Evolutionary conservation across 1,284 basidiomycete genomes (phyloP), one percentile per base, ranked within the genome.

Genomic region (Pascua guehoae): DNA sequence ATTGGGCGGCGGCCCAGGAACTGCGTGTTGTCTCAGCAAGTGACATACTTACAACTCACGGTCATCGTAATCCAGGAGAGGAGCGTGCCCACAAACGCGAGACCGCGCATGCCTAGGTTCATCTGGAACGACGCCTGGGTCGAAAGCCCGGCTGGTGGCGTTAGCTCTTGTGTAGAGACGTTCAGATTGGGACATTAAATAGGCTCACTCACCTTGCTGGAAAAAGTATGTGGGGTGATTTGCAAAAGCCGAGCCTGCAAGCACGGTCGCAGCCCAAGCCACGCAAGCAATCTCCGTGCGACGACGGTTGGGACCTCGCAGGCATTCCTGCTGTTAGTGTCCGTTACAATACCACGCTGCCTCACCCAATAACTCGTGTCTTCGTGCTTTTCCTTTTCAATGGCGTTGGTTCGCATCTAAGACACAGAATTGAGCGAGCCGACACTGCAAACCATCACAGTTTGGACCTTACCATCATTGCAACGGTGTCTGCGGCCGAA

Each of bases 1-100:
- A 81, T 64, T 1, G 71, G 67, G 16, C 80, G 75, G 36, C 80
- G 76, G 17, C 79, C 79, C 49, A 73, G 57, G 43, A 58, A 61
- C 14, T 32, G 24, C 24, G 24, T 32, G 24, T 32, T 3, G 24
- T 32, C 24, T 32, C 24, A 32, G 24, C 24, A 32, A 32, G 24
- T 32, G 24, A 7, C 24, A 32, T 3, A 7, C 24, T 32, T 32
- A 7, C 24, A 32, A 32, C 24, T 32, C 12, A 60, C 62, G 55
- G 61, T 61, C 12, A 70, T 49, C 5, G 52, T 41, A 57, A 71
- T 67, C 78, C 78, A 80, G 1, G 73, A 72, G 47, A 63, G 61
- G 61, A 78, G 60, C 1, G 77, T 78, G 18, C 78, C 78, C 49
- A 72, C 56, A 44, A 75, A 65, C 41, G 67, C 75, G 50, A 78